Conservation (phyloP, 495 filamentous ascomycete species). For the Aspergillus biplanus region DNA sequence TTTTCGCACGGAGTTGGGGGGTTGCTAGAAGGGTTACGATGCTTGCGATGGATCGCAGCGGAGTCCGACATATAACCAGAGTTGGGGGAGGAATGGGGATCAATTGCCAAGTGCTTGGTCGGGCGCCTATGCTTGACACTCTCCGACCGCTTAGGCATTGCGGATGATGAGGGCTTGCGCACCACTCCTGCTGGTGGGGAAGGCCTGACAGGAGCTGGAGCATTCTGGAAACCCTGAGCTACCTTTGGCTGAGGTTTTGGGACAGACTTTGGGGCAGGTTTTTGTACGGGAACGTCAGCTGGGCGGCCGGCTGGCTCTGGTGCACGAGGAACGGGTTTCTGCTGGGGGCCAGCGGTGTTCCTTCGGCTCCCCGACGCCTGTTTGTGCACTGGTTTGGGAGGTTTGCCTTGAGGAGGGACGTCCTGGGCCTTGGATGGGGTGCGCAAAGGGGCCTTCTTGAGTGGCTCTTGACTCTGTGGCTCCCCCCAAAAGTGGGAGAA, state of each 20-base stretch:
- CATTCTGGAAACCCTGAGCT: not conserved
- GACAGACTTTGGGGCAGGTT: not conserved
- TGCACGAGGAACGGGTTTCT: conserved; percentile 11
- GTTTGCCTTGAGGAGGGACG: conserved; percentile 4
- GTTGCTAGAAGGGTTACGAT: not conserved
- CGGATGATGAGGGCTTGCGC: conserved; percentile 10
- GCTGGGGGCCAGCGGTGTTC: not conserved
- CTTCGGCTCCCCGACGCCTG: not conserved
- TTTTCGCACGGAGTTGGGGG: not conserved
- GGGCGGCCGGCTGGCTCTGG: not conserved
- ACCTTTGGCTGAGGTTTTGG: conserved; percentile 9
- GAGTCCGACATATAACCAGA: conserved; percentile 37
- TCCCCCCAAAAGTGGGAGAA: conserved; percentile 19
- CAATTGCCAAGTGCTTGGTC: not conserved
- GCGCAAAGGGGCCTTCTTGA: conserved; percentile 11
- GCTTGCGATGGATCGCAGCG: conserved; percentile 13
- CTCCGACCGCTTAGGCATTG: conserved; percentile 26
- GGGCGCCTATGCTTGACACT: conserved; percentile 21
- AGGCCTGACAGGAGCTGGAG: not conserved
- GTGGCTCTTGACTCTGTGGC: conserved; percentile 12
- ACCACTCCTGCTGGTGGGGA: conserved; percentile 8
- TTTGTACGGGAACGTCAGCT: too few species aligned
- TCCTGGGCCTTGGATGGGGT: conserved; percentile 14
- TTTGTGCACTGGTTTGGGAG: not conserved
- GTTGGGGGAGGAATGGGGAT: conserved; percentile 5